These are phyloP conservation scores for Xylaria acuta DNA, from an alignment of 495 filamentous ascomycete genomes.

Conservation along the genomic window DNA sequence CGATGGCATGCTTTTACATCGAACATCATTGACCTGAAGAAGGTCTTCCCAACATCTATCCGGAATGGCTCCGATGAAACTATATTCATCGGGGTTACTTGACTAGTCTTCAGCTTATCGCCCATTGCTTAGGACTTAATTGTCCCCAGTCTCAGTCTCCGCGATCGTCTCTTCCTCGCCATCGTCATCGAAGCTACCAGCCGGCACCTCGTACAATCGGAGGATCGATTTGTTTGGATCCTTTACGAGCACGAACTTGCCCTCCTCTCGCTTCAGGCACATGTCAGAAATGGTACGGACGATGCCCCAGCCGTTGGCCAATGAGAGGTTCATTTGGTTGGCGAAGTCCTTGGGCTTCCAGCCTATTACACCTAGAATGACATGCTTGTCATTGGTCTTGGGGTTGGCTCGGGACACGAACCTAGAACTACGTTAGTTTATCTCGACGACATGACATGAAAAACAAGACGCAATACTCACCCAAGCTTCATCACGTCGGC, in stretches of 20 bases:
- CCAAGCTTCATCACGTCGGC: constrained; percentile 98
- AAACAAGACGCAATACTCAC: constrained; percentile 50
- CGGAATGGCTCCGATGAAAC: neutral
- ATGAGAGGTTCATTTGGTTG: constrained; percentile 94
- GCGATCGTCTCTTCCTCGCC: constrained; percentile 47
- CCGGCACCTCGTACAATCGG: constrained; percentile 88
- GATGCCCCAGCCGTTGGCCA: constrained; percentile 98
- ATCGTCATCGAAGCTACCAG: constrained; percentile 78
- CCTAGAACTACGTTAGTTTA: constrained; percentile 50
- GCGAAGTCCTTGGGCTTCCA: constrained; percentile 98
- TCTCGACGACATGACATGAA: constrained; percentile 2
- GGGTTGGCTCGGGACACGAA: constrained; percentile 95
- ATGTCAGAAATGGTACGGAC: constrained; percentile 97
- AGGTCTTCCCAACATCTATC: neutral
- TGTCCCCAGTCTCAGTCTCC: constrained; percentile 42
- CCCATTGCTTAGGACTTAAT: constrained; percentile 28
- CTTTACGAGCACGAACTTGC: constrained; percentile 76
- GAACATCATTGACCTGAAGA: neutral
- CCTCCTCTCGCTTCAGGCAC: constrained; percentile 73
- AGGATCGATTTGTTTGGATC: constrained; percentile 96
- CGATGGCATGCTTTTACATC: neutral
- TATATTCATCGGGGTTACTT: neutral
- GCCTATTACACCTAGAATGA: constrained; percentile 92
- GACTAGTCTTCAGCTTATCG: neutral
- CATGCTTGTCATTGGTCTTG: constrained; percentile 85